These are phyloP conservation scores for Corinectria fuckeliana DNA, from an alignment of 2,329 filamentous ascomycete species.

Conservation along the genomic window DNA sequence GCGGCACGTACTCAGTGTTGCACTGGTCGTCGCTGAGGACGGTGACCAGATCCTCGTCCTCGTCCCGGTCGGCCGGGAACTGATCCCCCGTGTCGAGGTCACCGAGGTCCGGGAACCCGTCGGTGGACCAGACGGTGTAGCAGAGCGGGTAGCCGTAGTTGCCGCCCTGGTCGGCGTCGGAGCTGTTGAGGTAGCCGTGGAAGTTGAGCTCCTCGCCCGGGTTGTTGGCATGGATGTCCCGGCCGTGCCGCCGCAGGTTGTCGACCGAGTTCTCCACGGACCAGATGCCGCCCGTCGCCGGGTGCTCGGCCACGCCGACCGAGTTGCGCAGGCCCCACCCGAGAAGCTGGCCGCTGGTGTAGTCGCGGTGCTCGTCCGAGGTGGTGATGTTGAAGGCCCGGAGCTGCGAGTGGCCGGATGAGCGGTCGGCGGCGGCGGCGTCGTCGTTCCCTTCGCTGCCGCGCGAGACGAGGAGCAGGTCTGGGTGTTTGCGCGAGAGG, in stretches of 20 bases:
- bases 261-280: conserved; percentile 76
- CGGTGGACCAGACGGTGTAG: conserved; percentile 69
- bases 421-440: conserved; percentile 53
- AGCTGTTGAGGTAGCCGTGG: conserved; percentile 62
- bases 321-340: conserved; percentile 78
- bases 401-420: conserved; percentile 69
- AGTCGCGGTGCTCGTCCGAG: conserved; percentile 49
- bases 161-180: conserved; percentile 43
- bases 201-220: conserved; percentile 79
- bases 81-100: conserved; percentile 55
- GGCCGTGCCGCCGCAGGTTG: conserved; percentile 61
- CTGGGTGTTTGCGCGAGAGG: conserved; percentile 60
- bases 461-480: conserved; percentile 68
- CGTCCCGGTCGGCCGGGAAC: conserved; percentile 46
- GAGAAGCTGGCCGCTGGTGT: conserved; percentile 54
- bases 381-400: conserved; percentile 59
- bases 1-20: conserved; percentile 50
- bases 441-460: conserved; percentile 72
- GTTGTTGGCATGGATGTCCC: conserved; percentile 72
- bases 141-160: conserved; percentile 78
- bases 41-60: conserved; percentile 38
- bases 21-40: conserved; percentile 54
- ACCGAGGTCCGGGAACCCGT: conserved; percentile 48
- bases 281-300: conserved; percentile 58
- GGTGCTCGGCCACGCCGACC: conserved; percentile 72